Conservation (phyloP, 2,329 filamentous ascomycete genomes). For the Penicillium verrucosum region DNA sequence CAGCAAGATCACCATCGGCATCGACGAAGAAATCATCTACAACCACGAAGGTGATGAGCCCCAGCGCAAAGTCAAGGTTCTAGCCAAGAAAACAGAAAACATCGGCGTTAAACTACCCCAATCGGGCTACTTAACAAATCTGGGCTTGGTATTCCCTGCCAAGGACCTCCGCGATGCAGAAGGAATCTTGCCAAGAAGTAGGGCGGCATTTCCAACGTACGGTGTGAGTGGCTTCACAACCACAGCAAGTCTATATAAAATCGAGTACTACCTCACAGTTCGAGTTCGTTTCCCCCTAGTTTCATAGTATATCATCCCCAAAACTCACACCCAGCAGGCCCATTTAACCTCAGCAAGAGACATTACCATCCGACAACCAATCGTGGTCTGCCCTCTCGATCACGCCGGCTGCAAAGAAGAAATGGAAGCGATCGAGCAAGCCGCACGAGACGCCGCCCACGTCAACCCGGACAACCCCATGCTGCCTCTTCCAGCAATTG, state of each 20-base stretch:
- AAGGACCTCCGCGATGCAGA: slow-evolving; percentile 85
- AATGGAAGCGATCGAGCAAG: slow-evolving; percentile 96
- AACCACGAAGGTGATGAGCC: slow-evolving; percentile 97
- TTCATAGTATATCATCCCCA: slow-evolving; percentile 11
- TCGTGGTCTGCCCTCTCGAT: slow-evolving; percentile 93
- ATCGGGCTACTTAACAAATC: slow-evolving; percentile 86
- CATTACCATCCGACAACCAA: slow-evolving; percentile 83
- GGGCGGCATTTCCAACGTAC: slow-evolving; percentile 84
- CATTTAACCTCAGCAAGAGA: slow-evolving; percentile 84
- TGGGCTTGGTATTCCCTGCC: slow-evolving; percentile 84
- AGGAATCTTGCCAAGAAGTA: slow-evolving; percentile 79
- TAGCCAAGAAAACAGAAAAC: slow-evolving; percentile 77
- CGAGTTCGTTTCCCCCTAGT: slow-evolving; percentile 60
- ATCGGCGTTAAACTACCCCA: slow-evolving; percentile 85
- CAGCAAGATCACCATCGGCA: slow-evolving; percentile 85
- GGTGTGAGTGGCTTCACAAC: slow-evolving; percentile 89
- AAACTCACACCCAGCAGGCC: slow-evolving; percentile 56
- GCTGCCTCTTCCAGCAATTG: slow-evolving; percentile 80
- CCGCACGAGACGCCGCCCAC: slow-evolving; percentile 84
- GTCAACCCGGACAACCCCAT: slow-evolving; percentile 88
- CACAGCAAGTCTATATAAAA: slow-evolving; percentile 90
- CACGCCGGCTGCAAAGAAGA: slow-evolving; percentile 96
- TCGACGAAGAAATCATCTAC: slow-evolving; percentile 98
- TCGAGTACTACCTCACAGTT: slow-evolving; percentile 92
- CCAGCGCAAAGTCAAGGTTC: slow-evolving; percentile 79